Conservation (phyloP, 169 alveolate species). For the Cryptosporidium parvum region DNA sequence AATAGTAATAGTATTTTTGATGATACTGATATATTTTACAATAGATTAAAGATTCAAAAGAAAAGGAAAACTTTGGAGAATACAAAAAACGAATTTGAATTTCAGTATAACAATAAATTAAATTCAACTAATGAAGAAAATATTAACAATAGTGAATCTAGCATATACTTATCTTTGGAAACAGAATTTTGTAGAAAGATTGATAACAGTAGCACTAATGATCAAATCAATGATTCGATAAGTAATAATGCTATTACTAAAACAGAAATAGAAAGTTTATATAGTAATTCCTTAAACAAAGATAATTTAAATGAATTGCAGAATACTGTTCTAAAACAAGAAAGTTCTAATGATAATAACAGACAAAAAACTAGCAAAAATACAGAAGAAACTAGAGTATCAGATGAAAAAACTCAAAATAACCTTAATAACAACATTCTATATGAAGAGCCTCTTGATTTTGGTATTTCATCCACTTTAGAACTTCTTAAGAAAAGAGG, state of each 20-base stretch:
- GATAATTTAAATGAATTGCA: not conserved
- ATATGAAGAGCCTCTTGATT: conserved; percentile 58
- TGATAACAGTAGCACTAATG: not conserved
- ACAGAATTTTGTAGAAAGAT: conserved; percentile 58
- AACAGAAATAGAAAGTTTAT: not conserved
- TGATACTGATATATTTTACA: conserved; percentile 18
- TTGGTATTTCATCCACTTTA: conserved; percentile 48
- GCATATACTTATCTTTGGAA: conserved; percentile 34
- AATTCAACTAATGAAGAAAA: not conserved
- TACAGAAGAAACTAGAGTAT: not conserved
- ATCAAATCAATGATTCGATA: no score
- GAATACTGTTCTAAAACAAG: not conserved
- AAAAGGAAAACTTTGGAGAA: conserved; percentile 16
- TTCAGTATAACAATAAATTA: no score
- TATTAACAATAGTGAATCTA: not conserved
- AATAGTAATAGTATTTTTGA: conserved; percentile 37
- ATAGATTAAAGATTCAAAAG: conserved; percentile 22
- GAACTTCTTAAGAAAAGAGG: conserved; percentile 30
- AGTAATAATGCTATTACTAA: not conserved
- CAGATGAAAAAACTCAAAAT: not conserved
- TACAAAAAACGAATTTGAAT: conserved; percentile 8
- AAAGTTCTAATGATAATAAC: not conserved
- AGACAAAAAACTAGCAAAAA: not conserved
- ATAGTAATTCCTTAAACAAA: not conserved
- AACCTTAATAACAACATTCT: not conserved